Conservation (phyloP, 2,329 filamentous ascomycete genomes). For the Penicillium frequentans region DNA sequence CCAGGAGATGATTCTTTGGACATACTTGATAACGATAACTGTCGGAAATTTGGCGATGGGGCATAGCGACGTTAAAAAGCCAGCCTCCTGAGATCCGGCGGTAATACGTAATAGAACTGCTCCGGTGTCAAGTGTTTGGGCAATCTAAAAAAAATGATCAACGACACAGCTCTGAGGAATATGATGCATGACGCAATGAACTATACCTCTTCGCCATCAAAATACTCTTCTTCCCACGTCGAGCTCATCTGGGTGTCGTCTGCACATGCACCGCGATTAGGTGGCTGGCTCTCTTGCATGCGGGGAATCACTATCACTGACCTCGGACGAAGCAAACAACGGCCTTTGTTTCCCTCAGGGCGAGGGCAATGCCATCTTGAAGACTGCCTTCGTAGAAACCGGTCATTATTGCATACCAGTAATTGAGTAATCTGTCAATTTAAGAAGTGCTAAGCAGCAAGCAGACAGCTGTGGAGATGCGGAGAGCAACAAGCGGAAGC, state of each 20-base stretch:
- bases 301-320: slow-evolving; percentile 43
- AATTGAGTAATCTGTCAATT: not conserved
- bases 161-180: slow-evolving; percentile 1
- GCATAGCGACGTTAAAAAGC: slow-evolving; percentile 78
- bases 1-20: not conserved
- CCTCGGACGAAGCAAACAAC: slow-evolving; percentile 84
- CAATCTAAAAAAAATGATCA: slow-evolving; percentile 48
- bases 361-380: slow-evolving; percentile 75
- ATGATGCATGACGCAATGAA: not conserved
- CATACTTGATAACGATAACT: slow-evolving; percentile 73
- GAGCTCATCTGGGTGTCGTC: slow-evolving; percentile 69
- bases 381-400: slow-evolving; percentile 85
- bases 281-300: slow-evolving; percentile 8
- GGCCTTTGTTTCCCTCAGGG: slow-evolving; percentile 72
- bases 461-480: slow-evolving; percentile 12
- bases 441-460: not conserved
- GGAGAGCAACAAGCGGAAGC: slow-evolving; percentile 9
- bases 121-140: slow-evolving; percentile 57
- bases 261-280: slow-evolving; percentile 35
- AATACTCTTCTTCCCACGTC: slow-evolving; percentile 70
- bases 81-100: slow-evolving; percentile 75
- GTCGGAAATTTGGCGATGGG: slow-evolving; percentile 77
- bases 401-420: slow-evolving; percentile 17
- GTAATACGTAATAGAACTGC: slow-evolving; percentile 70
- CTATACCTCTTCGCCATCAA: slow-evolving; percentile 54